These are phyloP conservation scores for Ascochyta viciae-villosae DNA, from an alignment of 2,329 filamentous ascomycete species.

Conservation along the genomic window DNA sequence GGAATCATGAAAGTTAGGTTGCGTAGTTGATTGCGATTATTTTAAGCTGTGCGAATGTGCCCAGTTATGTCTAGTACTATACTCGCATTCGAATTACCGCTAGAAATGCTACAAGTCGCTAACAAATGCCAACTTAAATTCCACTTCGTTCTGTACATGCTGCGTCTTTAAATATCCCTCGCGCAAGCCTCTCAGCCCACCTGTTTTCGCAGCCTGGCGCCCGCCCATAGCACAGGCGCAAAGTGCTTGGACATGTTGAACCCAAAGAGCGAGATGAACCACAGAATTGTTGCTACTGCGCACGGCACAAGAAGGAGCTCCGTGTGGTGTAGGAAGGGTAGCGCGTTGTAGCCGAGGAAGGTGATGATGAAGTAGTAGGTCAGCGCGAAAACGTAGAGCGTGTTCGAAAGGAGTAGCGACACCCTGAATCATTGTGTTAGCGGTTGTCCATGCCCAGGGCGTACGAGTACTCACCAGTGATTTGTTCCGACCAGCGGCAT, in stretches of 20 bases:
- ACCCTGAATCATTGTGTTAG: slow-evolving; percentile 43
- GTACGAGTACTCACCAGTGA: slow-evolving; percentile 53
- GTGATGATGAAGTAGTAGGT: slow-evolving; percentile 73
- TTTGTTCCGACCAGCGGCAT: slow-evolving; percentile 66
- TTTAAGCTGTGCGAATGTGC: too few species aligned
- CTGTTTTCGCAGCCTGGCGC: slow-evolving; percentile 53
- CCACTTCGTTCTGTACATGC: not conserved
- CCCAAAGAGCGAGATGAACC: slow-evolving; percentile 61
- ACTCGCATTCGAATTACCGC: not conserved
- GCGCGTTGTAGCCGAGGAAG: slow-evolving; percentile 72
- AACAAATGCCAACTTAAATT: not conserved
- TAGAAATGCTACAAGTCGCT: slow-evolving; percentile 5
- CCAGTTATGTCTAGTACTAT: not conserved
- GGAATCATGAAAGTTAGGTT: too few species aligned
- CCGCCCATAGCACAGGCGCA: slow-evolving; percentile 59
- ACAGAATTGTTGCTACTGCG: slow-evolving; percentile 65
- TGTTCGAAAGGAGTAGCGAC: slow-evolving; percentile 68
- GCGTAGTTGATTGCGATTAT: too few species aligned
- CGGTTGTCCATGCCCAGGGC: not conserved
- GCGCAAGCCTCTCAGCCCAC: slow-evolving; percentile 23
- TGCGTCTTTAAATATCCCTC: not conserved
- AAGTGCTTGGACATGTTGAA: slow-evolving; percentile 60
- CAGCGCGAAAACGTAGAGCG: slow-evolving; percentile 70
- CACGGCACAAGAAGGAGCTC: slow-evolving; percentile 70
- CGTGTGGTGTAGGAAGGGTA: slow-evolving; percentile 72